A percentile compares a stretch with the other conserved stretches of the same genome.
phyloP scores from a whole-genome alignment of 2,329 filamentous ascomycete species.

The Pezicula radicicola region DNA sequence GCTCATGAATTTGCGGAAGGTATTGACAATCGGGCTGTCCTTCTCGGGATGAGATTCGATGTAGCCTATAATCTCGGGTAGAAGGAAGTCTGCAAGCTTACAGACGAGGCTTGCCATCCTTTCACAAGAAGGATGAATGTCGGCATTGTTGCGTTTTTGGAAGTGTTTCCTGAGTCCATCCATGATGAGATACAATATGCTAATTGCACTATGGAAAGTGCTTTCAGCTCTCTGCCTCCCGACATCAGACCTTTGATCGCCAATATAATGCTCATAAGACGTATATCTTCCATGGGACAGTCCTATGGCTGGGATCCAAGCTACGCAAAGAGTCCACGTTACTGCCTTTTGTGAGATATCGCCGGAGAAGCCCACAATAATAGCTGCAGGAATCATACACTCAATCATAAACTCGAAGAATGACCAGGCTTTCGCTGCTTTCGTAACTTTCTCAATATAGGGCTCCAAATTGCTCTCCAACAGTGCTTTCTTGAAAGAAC shows the following conservation, averaged over 20 bases:
- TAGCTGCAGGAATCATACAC: background rate
- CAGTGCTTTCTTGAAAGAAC: slow-evolving; percentile 22
- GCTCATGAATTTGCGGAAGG: background rate
- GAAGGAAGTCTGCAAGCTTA: background rate
- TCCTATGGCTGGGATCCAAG: background rate
- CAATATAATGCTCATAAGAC: background rate
- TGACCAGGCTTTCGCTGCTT: background rate
- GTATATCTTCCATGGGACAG: background rate
- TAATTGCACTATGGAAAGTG: background rate
- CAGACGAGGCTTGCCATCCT: background rate
- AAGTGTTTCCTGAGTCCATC: background rate
- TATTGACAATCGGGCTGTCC: background rate
- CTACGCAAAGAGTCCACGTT: background rate
- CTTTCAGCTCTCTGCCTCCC: background rate
- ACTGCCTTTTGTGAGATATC: background rate
- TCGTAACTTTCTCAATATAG: background rate
- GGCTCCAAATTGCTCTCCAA: background rate
- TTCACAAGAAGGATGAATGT: background rate
- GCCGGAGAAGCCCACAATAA: background rate
- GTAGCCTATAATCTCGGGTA: background rate
- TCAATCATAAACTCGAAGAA: slow-evolving; percentile 1
- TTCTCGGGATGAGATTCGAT: background rate
- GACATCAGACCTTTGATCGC: too few relatives aligned
- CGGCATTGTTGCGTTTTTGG: too few relatives aligned
- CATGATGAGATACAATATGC: background rate